Evolutionary conservation across 2,329 filamentous ascomycete genomes (phyloP).

Genomic region (Pestalotiopsis sp.): DNA sequence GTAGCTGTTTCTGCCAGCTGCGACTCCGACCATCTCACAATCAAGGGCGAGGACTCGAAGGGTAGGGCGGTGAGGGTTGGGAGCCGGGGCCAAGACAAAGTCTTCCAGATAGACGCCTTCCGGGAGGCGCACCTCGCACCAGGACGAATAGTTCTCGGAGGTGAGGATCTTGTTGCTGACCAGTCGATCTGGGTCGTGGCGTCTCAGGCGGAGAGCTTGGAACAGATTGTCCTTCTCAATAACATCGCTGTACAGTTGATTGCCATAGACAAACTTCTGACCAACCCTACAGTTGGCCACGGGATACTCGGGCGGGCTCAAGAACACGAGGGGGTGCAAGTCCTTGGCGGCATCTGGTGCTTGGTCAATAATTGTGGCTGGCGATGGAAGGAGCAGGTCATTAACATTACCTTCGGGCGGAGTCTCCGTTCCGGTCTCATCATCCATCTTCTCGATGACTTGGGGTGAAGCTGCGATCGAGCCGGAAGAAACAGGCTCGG

Average conservation of each 20-base stretch:
- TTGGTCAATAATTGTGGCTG: neutral
- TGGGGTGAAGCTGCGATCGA: no score
- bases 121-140: neutral
- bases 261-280: neutral
- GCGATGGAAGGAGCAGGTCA: neutral
- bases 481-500: no score
- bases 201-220: conserved; percentile 3
- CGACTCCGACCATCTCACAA: conserved; percentile 49
- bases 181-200: neutral
- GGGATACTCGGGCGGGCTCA: neutral
- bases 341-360: neutral
- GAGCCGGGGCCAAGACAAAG: neutral
- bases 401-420: neutral
- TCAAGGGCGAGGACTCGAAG: conserved; percentile 44
- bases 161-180: neutral
- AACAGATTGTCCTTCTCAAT: neutral
- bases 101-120: neutral
- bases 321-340: neutral
- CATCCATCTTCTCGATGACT: no score
- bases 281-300: neutral
- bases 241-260: neutral
- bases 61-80: conserved; percentile 10
- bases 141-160: neutral
- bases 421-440: no score
- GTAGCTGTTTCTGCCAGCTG: neutral